Evolutionary conservation across 1,284 basidiomycete species (phyloP).

Genomic region (Wallemia hederae): DNA sequence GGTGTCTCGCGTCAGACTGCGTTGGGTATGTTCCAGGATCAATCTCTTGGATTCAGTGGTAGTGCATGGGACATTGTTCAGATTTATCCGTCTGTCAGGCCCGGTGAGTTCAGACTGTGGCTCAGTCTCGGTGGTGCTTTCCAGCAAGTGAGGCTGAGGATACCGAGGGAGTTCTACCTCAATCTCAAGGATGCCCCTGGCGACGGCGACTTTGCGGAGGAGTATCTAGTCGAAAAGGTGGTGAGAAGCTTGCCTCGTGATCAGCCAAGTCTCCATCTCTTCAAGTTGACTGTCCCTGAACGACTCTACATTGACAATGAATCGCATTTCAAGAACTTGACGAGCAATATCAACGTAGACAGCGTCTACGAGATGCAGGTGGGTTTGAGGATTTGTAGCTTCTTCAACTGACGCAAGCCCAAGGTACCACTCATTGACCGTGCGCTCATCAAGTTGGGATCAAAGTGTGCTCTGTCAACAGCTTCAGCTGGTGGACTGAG

Average conservation of each 20-base stretch:
- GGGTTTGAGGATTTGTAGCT: slow-evolving; percentile 5
- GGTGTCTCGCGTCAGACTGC: slow-evolving; percentile 10
- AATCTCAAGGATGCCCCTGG: slow-evolving; percentile 44
- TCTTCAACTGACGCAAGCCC: background rate
- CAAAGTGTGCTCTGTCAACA: slow-evolving; percentile 42
- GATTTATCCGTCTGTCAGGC: slow-evolving; percentile 41
- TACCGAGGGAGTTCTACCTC: slow-evolving; percentile 76
- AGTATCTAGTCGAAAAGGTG: slow-evolving; percentile 45
- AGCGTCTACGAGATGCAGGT: slow-evolving; percentile 85
- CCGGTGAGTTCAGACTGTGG: slow-evolving; percentile 75
- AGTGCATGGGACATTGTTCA: slow-evolving; percentile 81
- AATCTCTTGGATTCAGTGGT: slow-evolving; percentile 30
- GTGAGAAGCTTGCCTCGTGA: slow-evolving; percentile 53
- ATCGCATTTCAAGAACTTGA: slow-evolving; percentile 68
- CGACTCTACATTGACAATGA: slow-evolving; percentile 54
- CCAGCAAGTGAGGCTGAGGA: slow-evolving; percentile 45
- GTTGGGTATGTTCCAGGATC: slow-evolving; percentile 44
- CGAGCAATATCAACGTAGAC: slow-evolving; percentile 81
- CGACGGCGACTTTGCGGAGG: slow-evolving; percentile 29
- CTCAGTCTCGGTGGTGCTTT: slow-evolving; percentile 54
- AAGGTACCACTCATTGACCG: slow-evolving; percentile 63
- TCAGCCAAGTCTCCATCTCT: slow-evolving; percentile 45
- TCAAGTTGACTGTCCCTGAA: slow-evolving; percentile 57
- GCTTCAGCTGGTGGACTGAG: slow-evolving; percentile 38
- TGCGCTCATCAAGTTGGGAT: slow-evolving; percentile 56